Conservation (phyloP, 2,329 filamentous ascomycete genomes). For the Cadophora luteo-olivacea region DNA sequence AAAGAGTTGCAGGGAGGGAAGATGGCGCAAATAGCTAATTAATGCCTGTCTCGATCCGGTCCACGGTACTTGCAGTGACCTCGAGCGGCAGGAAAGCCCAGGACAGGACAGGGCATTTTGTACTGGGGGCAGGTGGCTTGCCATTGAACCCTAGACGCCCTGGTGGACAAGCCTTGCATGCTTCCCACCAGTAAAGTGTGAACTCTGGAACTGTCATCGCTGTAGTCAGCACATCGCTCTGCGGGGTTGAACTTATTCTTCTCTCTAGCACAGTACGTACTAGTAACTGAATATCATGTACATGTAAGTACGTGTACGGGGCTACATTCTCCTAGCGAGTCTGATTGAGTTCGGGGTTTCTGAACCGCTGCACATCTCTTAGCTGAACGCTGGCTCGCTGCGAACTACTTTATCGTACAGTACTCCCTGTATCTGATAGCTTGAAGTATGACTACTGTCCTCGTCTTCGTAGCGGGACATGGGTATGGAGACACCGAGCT, state of each 20-base stretch:
- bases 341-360: not conserved
- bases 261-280: constrained; percentile 5
- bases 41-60: constrained; percentile 42
- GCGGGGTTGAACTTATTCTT: constrained; percentile 19
- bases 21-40: constrained; percentile 29
- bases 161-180: constrained; percentile 25
- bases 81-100: constrained; percentile 52
- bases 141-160: constrained; percentile 23
- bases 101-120: not conserved
- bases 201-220: constrained; percentile 24
- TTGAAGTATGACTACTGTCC: not conserved
- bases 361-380: not conserved
- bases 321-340: not conserved
- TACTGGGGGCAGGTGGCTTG: constrained; percentile 12
- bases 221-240: constrained; percentile 23
- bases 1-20: constrained; percentile 38
- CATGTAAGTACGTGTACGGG: not conserved
- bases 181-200: constrained; percentile 3
- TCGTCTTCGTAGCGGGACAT: not conserved
- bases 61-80: constrained; percentile 55
- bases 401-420: not conserved
- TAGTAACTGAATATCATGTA: not conserved
- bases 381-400: not conserved
- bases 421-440: constrained; percentile 1
- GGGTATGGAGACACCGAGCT: constrained; percentile 13